Base-by-base conservation (phyloP, 1,284 basidiomycete species). In the Cystobasidium slooffiae region DNA sequence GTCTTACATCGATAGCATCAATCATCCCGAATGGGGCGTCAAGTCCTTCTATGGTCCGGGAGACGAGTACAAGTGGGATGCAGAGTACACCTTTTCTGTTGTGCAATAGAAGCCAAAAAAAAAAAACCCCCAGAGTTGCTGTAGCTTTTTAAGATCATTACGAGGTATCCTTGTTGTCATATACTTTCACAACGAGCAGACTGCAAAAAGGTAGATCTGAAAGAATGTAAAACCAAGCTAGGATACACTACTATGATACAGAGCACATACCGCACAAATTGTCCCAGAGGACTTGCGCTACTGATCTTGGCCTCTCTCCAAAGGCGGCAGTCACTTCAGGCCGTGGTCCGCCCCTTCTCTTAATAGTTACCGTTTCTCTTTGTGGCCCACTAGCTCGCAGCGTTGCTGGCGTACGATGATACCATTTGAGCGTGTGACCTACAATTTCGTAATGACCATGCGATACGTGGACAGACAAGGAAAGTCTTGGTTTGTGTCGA, bases 401-500 rank as follows among this genome's bases (percentile, higher is more conserved):
- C 0, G 9, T 51, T 14, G n/a, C 12, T 18, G 49, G 14, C 0
- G 88, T 85, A 43, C 86, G 85, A 81, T 97, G 95, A 86, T 88
- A 94, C 95, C 95, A 98, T 77, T 86, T 86, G 68, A 98, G 81
- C 47, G 84, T 86, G 83, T 87, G 86, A 1, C 91, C 92, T 8
- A 87, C 84, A 8, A 92, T 84, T 75, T 86, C 85, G 85, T 87
- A 92, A 49, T 84, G 81, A 0, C 94, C 94, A 0, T 85, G 85
- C 3, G 90, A 90, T 0, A 89, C 87, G 12, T 84, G 81, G 9
- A 89, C 84, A 39, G 83, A 81, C 22, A 89, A 75, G 44, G 81
- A 81, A 24, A 85, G 76, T 41, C 46, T 53, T 49, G 69, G 56
- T 52, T 31, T 75, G 64, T 43, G 20, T 78, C 44, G 75, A 75